Evolutionary conservation across 495 filamentous ascomycete genomes (phyloP), one percentile per base, ranked within the genome.

Genomic region (Lasiosphaeria miniovina): DNA sequence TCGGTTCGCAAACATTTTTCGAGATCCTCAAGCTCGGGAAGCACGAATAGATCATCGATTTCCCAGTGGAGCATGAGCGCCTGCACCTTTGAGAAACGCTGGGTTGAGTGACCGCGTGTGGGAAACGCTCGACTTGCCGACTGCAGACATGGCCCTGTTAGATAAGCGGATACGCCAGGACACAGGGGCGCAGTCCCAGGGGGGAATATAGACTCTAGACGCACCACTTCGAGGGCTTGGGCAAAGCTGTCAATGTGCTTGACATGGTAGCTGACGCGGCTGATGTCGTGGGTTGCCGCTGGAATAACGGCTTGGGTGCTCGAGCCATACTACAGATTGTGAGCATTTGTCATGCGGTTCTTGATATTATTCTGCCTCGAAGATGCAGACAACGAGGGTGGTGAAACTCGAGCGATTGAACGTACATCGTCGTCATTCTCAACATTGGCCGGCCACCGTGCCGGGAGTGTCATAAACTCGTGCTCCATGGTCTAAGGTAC

Each of bases 11-110:
- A 62, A 51, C 81, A 79, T 48, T 72, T 73, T 48, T 77, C 75
- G 46, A 84, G 63, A 17, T 80, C 77, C 61, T 79, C 72, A 34
- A 82, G 69, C 68, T 82, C 79, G 31, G 75, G 77, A 2, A 80
- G 66, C 15, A 82, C 77, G 54, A 80, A 79, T 54, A 83, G 64
- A 61, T 84, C 80, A 55, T 84, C 81, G 49, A 74, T 79, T 43
- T 74, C 73, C 82, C 82, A 85, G 65, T 81, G 79, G 24, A 85
- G 67, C 62, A 83, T 74, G 49, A 85, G 61, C 10, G 70, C 77
- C 43, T 77, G 74, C 17, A 85, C 82, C 52, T 79, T 75, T 55
- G 67, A 73, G 64, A 84, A 85, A 49, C 82, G 65, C 49, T 77
- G 74, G 24, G 70, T 69, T 49, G 72, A 61, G 36, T 64, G 66